Conservation (phyloP, 768 basidiomycete species). For the Rhodosporidiobolus odoratus region DNA sequence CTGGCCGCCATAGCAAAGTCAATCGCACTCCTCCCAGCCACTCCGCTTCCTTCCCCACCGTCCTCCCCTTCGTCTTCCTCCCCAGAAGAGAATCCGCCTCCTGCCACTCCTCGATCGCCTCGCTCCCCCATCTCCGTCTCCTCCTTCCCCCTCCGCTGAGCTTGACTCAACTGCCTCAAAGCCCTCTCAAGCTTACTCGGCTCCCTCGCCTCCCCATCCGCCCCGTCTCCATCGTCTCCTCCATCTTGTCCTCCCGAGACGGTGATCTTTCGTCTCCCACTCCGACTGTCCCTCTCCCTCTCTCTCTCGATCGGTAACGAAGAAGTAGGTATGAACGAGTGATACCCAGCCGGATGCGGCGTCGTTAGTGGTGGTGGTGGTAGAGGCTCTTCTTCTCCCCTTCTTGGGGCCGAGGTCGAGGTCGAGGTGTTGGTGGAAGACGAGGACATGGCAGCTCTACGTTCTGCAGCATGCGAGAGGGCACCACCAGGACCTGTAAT, state of each 20-base stretch:
- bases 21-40: slow-evolving; percentile 22
- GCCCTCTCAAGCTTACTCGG: slow-evolving; percentile 10
- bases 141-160: too few species aligned
- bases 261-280: neutral
- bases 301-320: slow-evolving; percentile 7
- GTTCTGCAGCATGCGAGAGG: slow-evolving; percentile 21
- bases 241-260: too few species aligned
- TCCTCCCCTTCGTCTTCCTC: neutral
- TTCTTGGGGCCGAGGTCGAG: neutral
- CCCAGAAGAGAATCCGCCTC: neutral
- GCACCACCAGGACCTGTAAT: slow-evolving; percentile 34
- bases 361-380: too few species aligned
- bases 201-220: neutral
- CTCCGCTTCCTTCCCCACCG: neutral
- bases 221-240: too few species aligned
- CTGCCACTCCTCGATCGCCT: neutral
- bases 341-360: slow-evolving; percentile 15
- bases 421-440: neutral
- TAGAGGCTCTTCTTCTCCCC: too few species aligned
- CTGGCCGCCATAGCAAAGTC: slow-evolving; percentile 31
- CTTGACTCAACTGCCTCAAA: neutral
- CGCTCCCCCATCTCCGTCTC: neutral
- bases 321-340: slow-evolving; percentile 20
- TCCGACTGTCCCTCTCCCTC: neutral
- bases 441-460: slow-evolving; percentile 2